Conservation (phyloP, 2,329 filamentous ascomycete genomes). For the Lachnellula arida region DNA sequence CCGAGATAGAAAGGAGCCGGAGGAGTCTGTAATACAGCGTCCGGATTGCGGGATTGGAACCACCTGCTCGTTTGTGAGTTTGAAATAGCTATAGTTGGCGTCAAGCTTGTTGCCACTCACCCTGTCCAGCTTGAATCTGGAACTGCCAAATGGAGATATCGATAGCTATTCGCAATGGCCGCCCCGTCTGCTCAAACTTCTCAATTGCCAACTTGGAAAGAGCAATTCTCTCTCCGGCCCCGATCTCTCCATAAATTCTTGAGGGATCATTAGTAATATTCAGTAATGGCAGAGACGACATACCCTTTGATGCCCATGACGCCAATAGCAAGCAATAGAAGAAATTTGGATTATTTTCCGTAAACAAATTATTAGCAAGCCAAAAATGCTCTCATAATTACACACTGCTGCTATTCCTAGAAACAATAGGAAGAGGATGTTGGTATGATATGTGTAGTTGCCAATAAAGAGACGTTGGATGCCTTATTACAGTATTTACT, state of each 20-base stretch:
- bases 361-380: neutral
- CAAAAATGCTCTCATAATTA: neutral
- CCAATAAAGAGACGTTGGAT: neutral
- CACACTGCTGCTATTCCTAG: constrained; percentile 1
- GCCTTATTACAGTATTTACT: neutral
- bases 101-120: constrained; percentile 32
- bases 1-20: constrained; percentile 68
- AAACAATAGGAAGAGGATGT: neutral
- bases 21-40: constrained; percentile 90
- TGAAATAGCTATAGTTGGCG: neutral
- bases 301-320: constrained; percentile 65
- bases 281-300: constrained; percentile 8
- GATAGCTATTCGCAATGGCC: constrained; percentile 80
- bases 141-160: constrained; percentile 98
- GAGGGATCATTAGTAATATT: constrained; percentile 13
- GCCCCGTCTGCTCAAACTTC: constrained; percentile 63
- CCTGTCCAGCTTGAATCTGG: constrained; percentile 79
- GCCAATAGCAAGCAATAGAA: constrained; percentile 5
- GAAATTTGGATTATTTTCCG: neutral
- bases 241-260: constrained; percentile 89
- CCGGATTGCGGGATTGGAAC: constrained; percentile 82
- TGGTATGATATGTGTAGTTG: constrained; percentile 1
- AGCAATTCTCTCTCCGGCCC: constrained; percentile 71
- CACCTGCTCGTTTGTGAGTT: constrained; percentile 47
- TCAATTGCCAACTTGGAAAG: constrained; percentile 78